phyloP scores from a whole-genome alignment of 2,329 filamentous ascomycete species.

The Pseudocercospora vitis region DNA sequence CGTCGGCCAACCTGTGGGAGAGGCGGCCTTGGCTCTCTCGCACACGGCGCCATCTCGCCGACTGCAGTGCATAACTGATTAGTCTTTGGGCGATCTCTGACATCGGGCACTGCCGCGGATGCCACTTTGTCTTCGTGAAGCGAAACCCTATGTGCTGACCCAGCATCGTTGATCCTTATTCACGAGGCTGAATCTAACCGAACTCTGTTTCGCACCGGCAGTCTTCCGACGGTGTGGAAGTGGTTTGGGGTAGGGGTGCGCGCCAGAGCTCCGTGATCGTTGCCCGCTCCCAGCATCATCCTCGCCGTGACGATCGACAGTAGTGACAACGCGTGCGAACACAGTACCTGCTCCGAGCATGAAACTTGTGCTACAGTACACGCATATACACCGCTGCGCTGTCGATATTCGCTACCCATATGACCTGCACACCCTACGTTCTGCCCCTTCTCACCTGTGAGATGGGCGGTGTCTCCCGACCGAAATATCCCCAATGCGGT shows the following conservation, averaged over 20 bases:
- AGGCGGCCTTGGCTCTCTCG: neutral
- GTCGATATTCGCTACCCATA: neutral
- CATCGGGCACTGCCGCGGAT: conserved; percentile 11
- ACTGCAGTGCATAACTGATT: conserved; percentile 2
- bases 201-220: conserved; percentile 2
- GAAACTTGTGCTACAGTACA: neutral
- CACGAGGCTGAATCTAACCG: conserved; percentile 17
- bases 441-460: neutral
- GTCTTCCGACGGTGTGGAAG: neutral
- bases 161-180: conserved; percentile 13
- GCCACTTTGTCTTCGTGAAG: conserved; percentile 7
- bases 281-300: conserved; percentile 7
- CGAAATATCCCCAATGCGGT: too few relatives aligned
- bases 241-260: neutral
- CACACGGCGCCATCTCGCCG: conserved; percentile 5
- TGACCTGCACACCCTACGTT: neutral
- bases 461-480: neutral
- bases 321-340: neutral
- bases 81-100: conserved; percentile 7
- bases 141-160: conserved; percentile 18
- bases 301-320: neutral
- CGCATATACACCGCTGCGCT: neutral
- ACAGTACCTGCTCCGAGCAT: neutral
- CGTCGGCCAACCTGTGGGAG: neutral
- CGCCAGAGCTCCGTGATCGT: conserved; percentile 1